phyloP scores from a whole-genome alignment of 306 rosid genomes.

The Styphnolobium japonicum region DNA sequence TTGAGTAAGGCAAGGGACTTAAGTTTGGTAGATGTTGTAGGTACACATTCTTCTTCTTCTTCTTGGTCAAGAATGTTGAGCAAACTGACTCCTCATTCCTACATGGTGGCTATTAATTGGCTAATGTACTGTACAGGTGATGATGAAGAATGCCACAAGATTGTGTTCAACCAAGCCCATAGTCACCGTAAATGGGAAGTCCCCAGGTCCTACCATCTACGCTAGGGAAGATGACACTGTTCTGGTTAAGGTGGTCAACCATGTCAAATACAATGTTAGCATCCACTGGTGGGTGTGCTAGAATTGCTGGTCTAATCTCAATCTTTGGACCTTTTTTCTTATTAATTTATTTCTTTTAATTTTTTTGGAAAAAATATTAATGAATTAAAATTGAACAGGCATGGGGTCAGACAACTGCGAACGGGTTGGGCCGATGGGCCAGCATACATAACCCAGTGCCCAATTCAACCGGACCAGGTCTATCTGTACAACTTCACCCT shows the following conservation, averaged over 20 bases:
- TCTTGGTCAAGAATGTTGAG: background rate
- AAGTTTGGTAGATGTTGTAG: slow-evolving; percentile 28
- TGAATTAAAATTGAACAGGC: slow-evolving; percentile 37
- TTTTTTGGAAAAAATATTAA: background rate
- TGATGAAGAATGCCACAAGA: slow-evolving; percentile 29
- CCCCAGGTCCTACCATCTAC: slow-evolving; percentile 33
- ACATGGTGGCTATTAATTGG: background rate
- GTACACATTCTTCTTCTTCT: background rate
- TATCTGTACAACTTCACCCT: slow-evolving; percentile 59
- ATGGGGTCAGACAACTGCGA: slow-evolving; percentile 58
- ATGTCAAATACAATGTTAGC: slow-evolving; percentile 63
- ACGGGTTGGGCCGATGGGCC: slow-evolving; percentile 80
- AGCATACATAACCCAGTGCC: slow-evolving; percentile 70
- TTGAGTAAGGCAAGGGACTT: slow-evolving; percentile 14
- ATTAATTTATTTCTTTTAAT: too few species aligned
- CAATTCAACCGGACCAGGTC: slow-evolving; percentile 53
- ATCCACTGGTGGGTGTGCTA: slow-evolving; percentile 57
- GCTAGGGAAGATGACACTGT: slow-evolving; percentile 34
- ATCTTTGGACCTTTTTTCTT: too few species aligned
- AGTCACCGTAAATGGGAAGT: slow-evolving; percentile 26
- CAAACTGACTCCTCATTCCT: background rate
- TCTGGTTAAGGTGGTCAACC: slow-evolving; percentile 37
- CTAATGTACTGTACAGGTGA: slow-evolving; percentile 13
- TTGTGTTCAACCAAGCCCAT: slow-evolving; percentile 31
- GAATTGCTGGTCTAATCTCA: background rate